These are phyloP conservation scores for Craterostigma plantagineum DNA, from an alignment of 257 asterid genomes.

Conservation along the genomic window DNA sequence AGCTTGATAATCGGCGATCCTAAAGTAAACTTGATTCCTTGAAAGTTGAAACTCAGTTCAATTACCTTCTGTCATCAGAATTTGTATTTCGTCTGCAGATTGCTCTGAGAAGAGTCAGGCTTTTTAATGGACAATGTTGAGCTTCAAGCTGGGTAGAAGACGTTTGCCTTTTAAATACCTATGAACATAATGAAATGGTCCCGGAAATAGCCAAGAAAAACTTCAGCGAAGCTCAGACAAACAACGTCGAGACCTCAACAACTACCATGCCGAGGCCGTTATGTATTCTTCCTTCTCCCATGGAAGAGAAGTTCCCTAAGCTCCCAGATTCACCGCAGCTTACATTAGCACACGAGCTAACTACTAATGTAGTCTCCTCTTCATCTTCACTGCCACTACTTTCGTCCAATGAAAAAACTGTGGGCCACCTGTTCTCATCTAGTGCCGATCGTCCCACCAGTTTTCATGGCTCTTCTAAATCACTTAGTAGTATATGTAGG, in stretches of 20 bases:
- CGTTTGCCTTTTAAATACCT: no score
- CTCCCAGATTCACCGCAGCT: constrained; percentile 26
- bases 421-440: constrained; percentile 20
- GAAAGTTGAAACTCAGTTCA: no score
- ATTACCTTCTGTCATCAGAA: no score
- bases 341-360: constrained; percentile 16
- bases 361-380: constrained; percentile 11
- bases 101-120: no score
- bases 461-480: constrained; percentile 16
- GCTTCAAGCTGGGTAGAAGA: no score
- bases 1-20: no score
- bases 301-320: constrained; percentile 25
- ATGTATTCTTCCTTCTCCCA: constrained; percentile 23
- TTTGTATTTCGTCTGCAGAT: no score
- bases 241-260: constrained; percentile 27
- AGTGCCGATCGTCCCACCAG: constrained; percentile 16
- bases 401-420: constrained; percentile 12
- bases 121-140: no score
- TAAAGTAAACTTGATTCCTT: no score
- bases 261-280: constrained; percentile 17
- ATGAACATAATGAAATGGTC: no score
- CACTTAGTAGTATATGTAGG: constrained; percentile 10
- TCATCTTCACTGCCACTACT: no score
- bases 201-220: constrained; percentile 5
- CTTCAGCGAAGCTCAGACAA: constrained; percentile 16